phyloP scores from a whole-genome alignment of 495 filamentous ascomycete genomes.

The Penicillium steckii region DNA sequence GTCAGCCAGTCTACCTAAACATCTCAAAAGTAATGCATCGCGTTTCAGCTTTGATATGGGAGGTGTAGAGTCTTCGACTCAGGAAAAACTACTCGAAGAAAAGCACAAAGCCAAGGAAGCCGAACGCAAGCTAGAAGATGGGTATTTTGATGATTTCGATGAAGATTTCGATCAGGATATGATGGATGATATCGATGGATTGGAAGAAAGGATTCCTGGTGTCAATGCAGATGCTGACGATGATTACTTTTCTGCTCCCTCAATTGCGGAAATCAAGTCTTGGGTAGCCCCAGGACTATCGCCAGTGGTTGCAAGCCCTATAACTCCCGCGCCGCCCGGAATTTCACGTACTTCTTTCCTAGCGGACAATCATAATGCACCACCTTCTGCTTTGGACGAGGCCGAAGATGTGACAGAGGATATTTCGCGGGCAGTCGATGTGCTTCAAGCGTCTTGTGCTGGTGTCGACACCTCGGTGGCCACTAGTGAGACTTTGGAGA shows the following conservation, averaged over 20 bases:
- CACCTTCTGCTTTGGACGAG: neutral
- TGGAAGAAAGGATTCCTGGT: constrained; percentile 76
- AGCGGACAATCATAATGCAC: neutral
- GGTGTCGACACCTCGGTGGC: neutral
- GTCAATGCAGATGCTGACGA: constrained; percentile 67
- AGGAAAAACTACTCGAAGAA: constrained; percentile 84
- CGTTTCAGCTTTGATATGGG: constrained; percentile 90
- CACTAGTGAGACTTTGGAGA: neutral
- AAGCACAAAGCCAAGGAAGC: constrained; percentile 72
- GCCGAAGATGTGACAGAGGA: neutral
- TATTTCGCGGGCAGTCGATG: neutral
- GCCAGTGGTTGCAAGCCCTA: constrained; percentile 38
- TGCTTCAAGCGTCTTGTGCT: neutral
- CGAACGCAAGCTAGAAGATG: constrained; percentile 42
- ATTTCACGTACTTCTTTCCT: neutral
- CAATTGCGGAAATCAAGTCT: constrained; percentile 30
- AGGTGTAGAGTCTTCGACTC: constrained; percentile 69
- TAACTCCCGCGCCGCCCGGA: constrained; percentile 23
- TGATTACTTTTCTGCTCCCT: constrained; percentile 32
- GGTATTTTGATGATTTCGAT: constrained; percentile 48
- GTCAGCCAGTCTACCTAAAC: constrained; percentile 56
- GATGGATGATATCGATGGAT: constrained; percentile 66
- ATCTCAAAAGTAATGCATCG: constrained; percentile 83
- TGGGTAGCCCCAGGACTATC: constrained; percentile 38
- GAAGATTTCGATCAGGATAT: constrained; percentile 67